Percentiles rank a stretch among this genome's conserved stretches.
These are phyloP conservation scores for Penicillium pulvis DNA, from an alignment of 495 filamentous ascomycete species.

Conservation along the genomic window DNA sequence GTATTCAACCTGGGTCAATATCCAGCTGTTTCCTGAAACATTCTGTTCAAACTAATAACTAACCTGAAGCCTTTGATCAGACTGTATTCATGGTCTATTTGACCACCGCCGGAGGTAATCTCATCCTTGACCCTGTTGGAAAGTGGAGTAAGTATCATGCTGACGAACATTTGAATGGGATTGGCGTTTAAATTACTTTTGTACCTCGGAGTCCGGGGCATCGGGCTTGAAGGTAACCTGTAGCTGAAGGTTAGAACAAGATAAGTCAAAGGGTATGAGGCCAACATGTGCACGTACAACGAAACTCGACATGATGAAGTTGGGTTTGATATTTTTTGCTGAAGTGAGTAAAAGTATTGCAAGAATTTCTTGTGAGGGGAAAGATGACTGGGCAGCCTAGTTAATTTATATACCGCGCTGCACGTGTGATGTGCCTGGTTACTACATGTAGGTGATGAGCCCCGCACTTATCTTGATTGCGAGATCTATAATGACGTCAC, in stretches of 20 bases:
- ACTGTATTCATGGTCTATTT: background rate
- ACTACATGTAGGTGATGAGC: background rate
- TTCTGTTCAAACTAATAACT: background rate
- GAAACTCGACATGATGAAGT: background rate
- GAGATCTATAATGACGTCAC: background rate
- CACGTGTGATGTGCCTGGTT: background rate
- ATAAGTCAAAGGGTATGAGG: no score
- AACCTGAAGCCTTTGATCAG: background rate
- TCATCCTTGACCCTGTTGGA: background rate
- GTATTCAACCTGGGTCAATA: background rate
- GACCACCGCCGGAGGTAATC: background rate
- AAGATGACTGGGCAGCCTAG: no score
- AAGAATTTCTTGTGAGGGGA: background rate
- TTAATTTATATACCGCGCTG: background rate
- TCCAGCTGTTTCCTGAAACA: background rate
- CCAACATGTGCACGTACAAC: background rate
- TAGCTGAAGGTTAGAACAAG: background rate
- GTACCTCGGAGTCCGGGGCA: background rate
- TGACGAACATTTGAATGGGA: background rate
- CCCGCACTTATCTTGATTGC: background rate
- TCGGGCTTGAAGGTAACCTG: background rate
- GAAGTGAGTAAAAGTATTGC: no score
- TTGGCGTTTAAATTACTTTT: background rate
- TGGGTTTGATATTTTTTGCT: background rate
- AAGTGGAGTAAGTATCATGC: background rate